Conservation (phyloP, 2,329 filamentous ascomycete genomes). For the Aspergillus floridensis region DNA sequence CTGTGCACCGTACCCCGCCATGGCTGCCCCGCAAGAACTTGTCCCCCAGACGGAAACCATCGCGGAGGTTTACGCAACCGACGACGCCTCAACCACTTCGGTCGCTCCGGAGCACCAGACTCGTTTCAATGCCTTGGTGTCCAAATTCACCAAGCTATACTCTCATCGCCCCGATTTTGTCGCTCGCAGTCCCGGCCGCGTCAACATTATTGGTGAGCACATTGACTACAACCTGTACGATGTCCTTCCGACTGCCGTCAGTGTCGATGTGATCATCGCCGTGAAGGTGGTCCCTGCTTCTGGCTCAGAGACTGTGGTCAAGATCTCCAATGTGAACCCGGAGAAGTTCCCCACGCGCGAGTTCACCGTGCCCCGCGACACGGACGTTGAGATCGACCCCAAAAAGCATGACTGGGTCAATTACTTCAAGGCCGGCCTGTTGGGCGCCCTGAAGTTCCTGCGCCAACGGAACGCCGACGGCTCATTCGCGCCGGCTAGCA, state of each 20-base stretch:
- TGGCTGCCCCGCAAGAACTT: slow-evolving; percentile 42
- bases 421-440: slow-evolving; percentile 92
- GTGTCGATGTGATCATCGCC: slow-evolving; percentile 84
- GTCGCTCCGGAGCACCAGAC: slow-evolving; percentile 64
- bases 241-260: slow-evolving; percentile 92
- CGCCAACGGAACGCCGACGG: slow-evolving; percentile 61
- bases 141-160: slow-evolving; percentile 69
- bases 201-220: slow-evolving; percentile 99
- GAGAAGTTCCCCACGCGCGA: slow-evolving; percentile 72
- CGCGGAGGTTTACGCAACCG: slow-evolving; percentile 76
- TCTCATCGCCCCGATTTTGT: slow-evolving; percentile 73
- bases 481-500: slow-evolving; percentile 66
- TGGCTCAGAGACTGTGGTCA: slow-evolving; percentile 60
- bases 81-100: slow-evolving; percentile 71
- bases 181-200: slow-evolving; percentile 84
- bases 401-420: slow-evolving; percentile 92
- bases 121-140: slow-evolving; percentile 73
- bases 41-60: slow-evolving; percentile 76
- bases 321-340: slow-evolving; percentile 74
- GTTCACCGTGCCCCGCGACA: slow-evolving; percentile 66
- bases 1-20: slow-evolving; percentile 27
- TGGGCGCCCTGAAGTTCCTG: slow-evolving; percentile 76
- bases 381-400: slow-evolving; percentile 75
- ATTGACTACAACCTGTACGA: slow-evolving; percentile 98
- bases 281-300: slow-evolving; percentile 54